A percentile compares a stretch with the other conserved stretches of the same genome.
These are phyloP conservation scores for Nigrograna mackinnonii DNA, from an alignment of 2,329 filamentous ascomycete genomes.

Conservation along the genomic window DNA sequence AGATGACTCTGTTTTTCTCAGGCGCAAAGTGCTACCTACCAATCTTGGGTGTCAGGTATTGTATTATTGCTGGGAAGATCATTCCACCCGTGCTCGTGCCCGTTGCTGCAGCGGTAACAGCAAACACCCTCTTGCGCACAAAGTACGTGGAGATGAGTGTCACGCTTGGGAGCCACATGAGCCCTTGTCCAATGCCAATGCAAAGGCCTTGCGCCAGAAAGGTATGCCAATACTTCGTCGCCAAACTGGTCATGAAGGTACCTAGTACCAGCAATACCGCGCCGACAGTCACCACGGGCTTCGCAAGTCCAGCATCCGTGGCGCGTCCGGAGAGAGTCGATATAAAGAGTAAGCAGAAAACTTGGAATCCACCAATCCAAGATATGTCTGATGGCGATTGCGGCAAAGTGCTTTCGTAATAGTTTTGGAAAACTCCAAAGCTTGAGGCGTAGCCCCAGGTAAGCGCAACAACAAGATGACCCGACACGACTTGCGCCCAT, in stretches of 20 bases:
- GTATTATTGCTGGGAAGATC: constrained; percentile 54
- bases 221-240: constrained; percentile 50
- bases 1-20: too few species aligned
- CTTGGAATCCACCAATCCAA: constrained; percentile 55
- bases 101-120: constrained; percentile 59
- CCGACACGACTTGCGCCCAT: constrained; percentile 21
- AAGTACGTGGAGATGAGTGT: constrained; percentile 55
- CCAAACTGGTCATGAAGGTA: constrained; percentile 54
- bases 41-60: constrained; percentile 56
- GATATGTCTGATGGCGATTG: constrained; percentile 50
- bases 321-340: constrained; percentile 50
- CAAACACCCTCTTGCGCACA: constrained; percentile 55
- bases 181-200: constrained; percentile 25
- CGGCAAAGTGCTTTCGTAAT: constrained; percentile 23
- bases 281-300: constrained; percentile 40
- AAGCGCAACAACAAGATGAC: constrained; percentile 16
- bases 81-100: constrained; percentile 51
- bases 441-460: constrained; percentile 29
- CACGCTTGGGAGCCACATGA: constrained; percentile 20
- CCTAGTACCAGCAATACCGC: constrained; percentile 45
- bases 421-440: constrained; percentile 33
- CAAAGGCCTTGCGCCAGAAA: constrained; percentile 27
- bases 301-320: constrained; percentile 53
- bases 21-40: too few species aligned
- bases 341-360: constrained; percentile 50